These are phyloP conservation scores for Sugiyamaella qingdaonensis DNA, from an alignment of 805 yeast genomes.

Conservation along the genomic window DNA sequence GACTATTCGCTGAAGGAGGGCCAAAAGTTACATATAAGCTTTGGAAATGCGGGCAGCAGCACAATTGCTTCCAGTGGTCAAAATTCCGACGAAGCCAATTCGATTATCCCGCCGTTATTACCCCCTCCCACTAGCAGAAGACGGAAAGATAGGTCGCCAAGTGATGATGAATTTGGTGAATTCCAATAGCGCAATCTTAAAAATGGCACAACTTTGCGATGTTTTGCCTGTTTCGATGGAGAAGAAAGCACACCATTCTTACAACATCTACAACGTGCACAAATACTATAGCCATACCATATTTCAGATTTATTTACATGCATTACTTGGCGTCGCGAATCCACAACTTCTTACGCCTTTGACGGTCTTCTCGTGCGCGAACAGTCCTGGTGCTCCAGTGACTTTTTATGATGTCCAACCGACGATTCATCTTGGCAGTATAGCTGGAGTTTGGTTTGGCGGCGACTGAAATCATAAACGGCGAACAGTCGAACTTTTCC, in stretches of 20 bases:
- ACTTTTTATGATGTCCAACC: constrained; percentile 44
- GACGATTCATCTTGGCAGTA: constrained; percentile 41
- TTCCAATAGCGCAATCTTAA: constrained; percentile 23
- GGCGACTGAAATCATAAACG: constrained; percentile 50
- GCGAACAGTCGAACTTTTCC: constrained; percentile 50
- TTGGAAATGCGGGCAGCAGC: constrained; percentile 13
- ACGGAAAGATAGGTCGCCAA: background rate
- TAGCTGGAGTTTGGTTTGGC: constrained; percentile 40
- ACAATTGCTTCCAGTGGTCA: background rate
- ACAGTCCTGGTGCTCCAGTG: constrained; percentile 47
- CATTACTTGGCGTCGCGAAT: constrained; percentile 47
- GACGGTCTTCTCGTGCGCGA: constrained; percentile 52
- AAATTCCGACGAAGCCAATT: constrained; percentile 1
- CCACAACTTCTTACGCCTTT: constrained; percentile 60
- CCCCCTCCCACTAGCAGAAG: constrained; percentile 25
- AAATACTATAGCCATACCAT: background rate
- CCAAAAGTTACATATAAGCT: constrained; percentile 22
- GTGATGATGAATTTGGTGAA: constrained; percentile 37
- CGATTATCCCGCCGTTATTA: constrained; percentile 21
- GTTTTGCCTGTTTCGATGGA: too few relatives aligned
- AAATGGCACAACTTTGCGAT: too few relatives aligned
- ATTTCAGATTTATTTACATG: background rate
- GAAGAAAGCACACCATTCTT: background rate
- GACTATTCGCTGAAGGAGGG: constrained; percentile 29
- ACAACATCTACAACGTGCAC: background rate